These are phyloP conservation scores for Panellus pusillus DNA, from an alignment of 768 basidiomycete species.

Conservation along the genomic window DNA sequence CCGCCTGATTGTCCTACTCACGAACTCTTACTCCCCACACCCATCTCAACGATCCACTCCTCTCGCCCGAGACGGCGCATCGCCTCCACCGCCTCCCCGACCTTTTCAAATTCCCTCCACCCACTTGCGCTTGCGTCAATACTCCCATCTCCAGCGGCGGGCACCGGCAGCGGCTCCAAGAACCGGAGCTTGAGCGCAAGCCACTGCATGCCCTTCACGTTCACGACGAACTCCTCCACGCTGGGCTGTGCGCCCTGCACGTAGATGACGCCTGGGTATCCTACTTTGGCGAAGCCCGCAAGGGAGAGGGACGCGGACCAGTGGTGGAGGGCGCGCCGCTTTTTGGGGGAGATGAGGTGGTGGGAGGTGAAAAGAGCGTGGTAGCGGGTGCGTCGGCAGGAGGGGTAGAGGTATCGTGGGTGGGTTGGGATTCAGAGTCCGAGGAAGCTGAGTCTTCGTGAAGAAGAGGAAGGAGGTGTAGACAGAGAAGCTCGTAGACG, in stretches of 20 bases:
- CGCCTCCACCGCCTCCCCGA: constrained; percentile 67
- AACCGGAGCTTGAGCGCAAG: constrained; percentile 66
- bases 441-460: constrained; percentile 35
- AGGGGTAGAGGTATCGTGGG: constrained; percentile 5
- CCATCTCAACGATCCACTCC: constrained; percentile 58
- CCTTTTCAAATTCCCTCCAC: constrained; percentile 70
- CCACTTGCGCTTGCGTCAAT: background rate
- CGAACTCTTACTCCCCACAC: constrained; percentile 48
- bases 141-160: background rate
- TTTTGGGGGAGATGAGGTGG: constrained; percentile 64
- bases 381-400: constrained; percentile 26
- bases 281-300: constrained; percentile 70
- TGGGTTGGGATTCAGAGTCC: background rate
- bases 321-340: constrained; percentile 55
- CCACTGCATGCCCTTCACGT: constrained; percentile 80
- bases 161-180: constrained; percentile 45
- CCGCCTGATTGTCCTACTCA: no score
- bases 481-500: constrained; percentile 56
- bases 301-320: constrained; percentile 58
- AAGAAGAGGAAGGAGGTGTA: constrained; percentile 57
- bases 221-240: constrained; percentile 63
- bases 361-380: constrained; percentile 75
- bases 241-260: constrained; percentile 53
- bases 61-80: constrained; percentile 61
- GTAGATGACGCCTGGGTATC: constrained; percentile 76